Conservation (phyloP, 345 rosid genomes). For the Salix caprea region DNA sequence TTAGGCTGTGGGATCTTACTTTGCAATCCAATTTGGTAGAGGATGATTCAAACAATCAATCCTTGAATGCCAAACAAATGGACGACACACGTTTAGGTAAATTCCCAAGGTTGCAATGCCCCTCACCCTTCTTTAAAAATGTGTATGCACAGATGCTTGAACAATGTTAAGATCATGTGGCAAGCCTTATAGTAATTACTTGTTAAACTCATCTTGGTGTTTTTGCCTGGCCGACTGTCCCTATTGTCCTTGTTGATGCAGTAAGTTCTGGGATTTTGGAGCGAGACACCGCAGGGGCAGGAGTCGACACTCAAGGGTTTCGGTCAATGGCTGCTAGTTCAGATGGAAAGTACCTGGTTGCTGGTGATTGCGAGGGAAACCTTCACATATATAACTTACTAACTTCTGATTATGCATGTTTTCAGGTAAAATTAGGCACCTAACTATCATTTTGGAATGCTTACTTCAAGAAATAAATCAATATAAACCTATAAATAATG, state of each 20-base stretch:
- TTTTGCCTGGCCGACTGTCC: conserved; percentile 12
- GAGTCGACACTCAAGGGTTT: conserved; percentile 50
- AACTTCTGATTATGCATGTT: conserved; percentile 55
- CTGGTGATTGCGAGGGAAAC: conserved; percentile 80
- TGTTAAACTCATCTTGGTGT: not conserved
- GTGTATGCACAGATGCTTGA: not conserved
- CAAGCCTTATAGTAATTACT: not conserved
- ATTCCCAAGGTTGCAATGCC: conserved; percentile 1
- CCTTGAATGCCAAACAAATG: conserved; percentile 23
- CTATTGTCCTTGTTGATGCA: conserved; percentile 22
- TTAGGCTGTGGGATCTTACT: conserved; percentile 79
- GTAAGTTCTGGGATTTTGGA: conserved; percentile 72
- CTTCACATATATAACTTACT: conserved; percentile 71
- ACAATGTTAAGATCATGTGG: not conserved
- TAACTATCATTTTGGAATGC: conserved; percentile 6
- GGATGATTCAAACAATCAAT: conserved; percentile 26
- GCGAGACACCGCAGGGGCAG: conserved; percentile 49
- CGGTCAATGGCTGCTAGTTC: conserved; percentile 69
- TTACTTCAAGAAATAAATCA: not conserved
- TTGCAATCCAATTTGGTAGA: conserved; percentile 37
- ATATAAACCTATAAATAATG: not conserved
- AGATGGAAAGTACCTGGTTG: conserved; percentile 76
- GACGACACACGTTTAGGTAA: conserved; percentile 52
- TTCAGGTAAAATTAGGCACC: conserved; percentile 40
- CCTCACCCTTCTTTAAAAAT: not conserved